Conservation (phyloP, 2,329 filamentous ascomycete species). For the Cryphonectria nitschkei region DNA sequence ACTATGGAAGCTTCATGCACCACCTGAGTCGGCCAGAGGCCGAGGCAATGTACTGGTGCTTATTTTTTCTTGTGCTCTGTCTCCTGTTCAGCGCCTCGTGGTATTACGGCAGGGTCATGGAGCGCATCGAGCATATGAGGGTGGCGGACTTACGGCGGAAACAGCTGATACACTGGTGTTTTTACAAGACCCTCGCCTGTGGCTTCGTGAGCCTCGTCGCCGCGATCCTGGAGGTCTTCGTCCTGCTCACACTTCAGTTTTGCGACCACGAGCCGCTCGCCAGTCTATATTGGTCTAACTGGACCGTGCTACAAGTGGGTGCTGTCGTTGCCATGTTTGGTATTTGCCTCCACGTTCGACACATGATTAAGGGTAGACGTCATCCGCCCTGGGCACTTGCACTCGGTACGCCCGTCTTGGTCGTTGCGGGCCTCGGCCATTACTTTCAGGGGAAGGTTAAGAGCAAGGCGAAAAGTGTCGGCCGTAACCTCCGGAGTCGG, state of each 20-base stretch:
- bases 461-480: slow-evolving; percentile 41
- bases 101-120: slow-evolving; percentile 24
- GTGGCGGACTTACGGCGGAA: slow-evolving; percentile 37
- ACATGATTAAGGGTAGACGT: slow-evolving; percentile 52
- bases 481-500: slow-evolving; percentile 32
- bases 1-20: slow-evolving; percentile 28
- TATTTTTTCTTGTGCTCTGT: slow-evolving; percentile 21
- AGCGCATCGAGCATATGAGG: slow-evolving; percentile 20
- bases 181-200: slow-evolving; percentile 49
- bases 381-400: slow-evolving; percentile 65
- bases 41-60: slow-evolving; percentile 25
- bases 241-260: slow-evolving; percentile 58
- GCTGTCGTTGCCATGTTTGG: slow-evolving; percentile 62
- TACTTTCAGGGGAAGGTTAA: slow-evolving; percentile 47
- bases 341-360: slow-evolving; percentile 56
- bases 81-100: slow-evolving; percentile 27
- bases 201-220: slow-evolving; percentile 49
- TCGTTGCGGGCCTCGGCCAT: slow-evolving; percentile 58
- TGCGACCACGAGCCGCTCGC: slow-evolving; percentile 65
- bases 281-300: slow-evolving; percentile 63
- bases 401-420: slow-evolving; percentile 62
- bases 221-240: slow-evolving; percentile 59
- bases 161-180: slow-evolving; percentile 43
- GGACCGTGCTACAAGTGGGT: slow-evolving; percentile 63
- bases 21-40: slow-evolving; percentile 10